phyloP scores from a whole-genome alignment of 2,329 filamentous ascomycete species.

The Colletotrichum trifolii region DNA sequence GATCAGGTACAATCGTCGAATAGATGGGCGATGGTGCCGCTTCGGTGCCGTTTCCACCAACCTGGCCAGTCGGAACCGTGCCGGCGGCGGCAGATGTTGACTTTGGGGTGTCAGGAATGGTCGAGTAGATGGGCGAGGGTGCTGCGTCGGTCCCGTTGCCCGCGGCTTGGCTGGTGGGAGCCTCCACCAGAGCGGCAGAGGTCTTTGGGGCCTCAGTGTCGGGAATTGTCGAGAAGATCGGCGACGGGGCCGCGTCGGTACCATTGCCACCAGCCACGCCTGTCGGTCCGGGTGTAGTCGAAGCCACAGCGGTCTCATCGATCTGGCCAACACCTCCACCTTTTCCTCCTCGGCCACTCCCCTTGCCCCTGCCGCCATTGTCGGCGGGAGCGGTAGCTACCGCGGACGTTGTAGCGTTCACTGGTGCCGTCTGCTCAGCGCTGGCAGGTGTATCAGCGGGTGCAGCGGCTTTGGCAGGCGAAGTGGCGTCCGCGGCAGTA shows the following conservation, averaged over 20 bases:
- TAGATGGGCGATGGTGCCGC: conserved; percentile 9
- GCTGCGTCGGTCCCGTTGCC: conserved; percentile 1
- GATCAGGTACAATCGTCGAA: not conserved
- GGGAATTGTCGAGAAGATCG: conserved; percentile 17
- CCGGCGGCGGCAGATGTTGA: not conserved
- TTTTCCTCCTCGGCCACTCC: not conserved
- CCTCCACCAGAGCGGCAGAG: not conserved
- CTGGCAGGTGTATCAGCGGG: too few species aligned
- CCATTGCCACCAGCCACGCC: not conserved
- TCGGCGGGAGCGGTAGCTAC: too few species aligned
- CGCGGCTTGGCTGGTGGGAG: not conserved
- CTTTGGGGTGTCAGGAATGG: not conserved
- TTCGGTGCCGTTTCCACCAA: not conserved
- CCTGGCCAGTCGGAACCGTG: not conserved
- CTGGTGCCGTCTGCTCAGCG: too few species aligned
- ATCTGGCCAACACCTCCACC: not conserved
- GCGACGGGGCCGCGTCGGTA: not conserved
- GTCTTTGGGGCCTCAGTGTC: not conserved
- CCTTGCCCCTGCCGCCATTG: not conserved
- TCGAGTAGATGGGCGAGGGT: conserved; percentile 5
- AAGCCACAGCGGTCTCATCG: too few species aligned
- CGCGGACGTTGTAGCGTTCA: too few species aligned
- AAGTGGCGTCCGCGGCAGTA: not conserved
- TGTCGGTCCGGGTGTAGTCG: too few species aligned
- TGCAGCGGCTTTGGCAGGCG: not conserved